Base-by-base conservation (phyloP, 495 filamentous ascomycete species). In the Aspergillus saccharolyticus region DNA sequence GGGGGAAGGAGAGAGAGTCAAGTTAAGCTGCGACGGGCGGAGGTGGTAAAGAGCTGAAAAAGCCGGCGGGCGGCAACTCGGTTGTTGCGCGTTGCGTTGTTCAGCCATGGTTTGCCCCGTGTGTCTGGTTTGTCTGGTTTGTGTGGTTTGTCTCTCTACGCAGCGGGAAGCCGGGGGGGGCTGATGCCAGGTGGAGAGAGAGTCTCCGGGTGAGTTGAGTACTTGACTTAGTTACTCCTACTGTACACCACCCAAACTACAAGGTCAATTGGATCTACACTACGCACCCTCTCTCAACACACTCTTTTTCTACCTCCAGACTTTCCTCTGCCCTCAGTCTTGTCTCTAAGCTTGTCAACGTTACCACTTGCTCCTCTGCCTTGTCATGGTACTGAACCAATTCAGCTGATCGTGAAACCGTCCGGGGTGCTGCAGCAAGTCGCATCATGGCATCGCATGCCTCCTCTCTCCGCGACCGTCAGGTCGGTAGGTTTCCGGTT, bases 381-480 rank as follows among this genome's bases (percentile, higher is more conserved):
- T 65, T 68, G 61, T 59, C 57, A 60, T 68, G 65, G 67, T 61
- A 58, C 25, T 55, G 39, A 53, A 46, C 57, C 42, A n/a, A 54
- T 45, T 46, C 55, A 55, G 59, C 56, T 59, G 61, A 65, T 30
- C 55, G 42, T 52, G 33, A 59, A 50, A 47, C 51, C 20, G 48
- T 19, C 48, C 30, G 49, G 53, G 43, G 54, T 49, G 43, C 42
- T 25, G 45, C 46, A 17, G 47, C 22, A 33, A 50, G 47, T 50
- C 47, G 43, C 30, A 53, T 39, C 71, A 95, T 95, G 88, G 86
- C 88, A 57, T 75, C 85, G 59, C 80, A 81, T 58, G 80, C 86
- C 55, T 81, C 84, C 75, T 90, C 90, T 59, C 81, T 98, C 66
- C 86, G 94, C 71, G 94, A 96, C 80, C 90, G 91, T 72, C 94